phyloP scores from a whole-genome alignment of 208 protist genomes.

The Trypanosomatidae sp. region DNA sequence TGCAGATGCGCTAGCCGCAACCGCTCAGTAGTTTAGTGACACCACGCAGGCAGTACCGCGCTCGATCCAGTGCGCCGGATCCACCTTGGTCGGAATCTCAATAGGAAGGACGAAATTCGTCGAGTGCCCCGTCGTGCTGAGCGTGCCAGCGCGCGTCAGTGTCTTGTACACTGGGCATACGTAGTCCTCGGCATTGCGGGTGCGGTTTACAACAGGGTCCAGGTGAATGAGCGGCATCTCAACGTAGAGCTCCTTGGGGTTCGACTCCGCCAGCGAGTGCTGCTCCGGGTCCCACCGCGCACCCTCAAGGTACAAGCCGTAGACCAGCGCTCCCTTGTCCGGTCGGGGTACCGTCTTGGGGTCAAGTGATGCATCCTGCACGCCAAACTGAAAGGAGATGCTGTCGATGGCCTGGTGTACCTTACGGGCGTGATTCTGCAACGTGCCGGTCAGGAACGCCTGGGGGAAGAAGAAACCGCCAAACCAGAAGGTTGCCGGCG shows the following conservation, averaged over 20 bases:
- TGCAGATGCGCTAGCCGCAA: conserved; percentile 6
- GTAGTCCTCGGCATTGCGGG: conserved; percentile 72
- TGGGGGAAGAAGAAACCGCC: conserved; percentile 98
- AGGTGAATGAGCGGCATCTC: conserved; percentile 94
- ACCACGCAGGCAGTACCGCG: conserved; percentile 91
- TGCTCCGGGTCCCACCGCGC: conserved; percentile 92
- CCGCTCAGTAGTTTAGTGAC: conserved; percentile 76
- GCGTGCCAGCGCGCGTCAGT: conserved; percentile 91
- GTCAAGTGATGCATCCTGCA: conserved; percentile 32
- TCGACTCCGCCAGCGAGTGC: conserved; percentile 89
- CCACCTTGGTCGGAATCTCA: conserved; percentile 89
- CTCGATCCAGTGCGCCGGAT: conserved; percentile 95
- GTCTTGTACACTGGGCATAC: conserved; percentile 98
- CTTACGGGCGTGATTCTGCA: conserved; percentile 97
- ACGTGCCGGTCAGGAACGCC: conserved; percentile 95
- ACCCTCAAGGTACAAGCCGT: conserved; percentile 97
- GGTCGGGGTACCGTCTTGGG: conserved; percentile 27
- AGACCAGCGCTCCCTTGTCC: conserved; percentile 83
- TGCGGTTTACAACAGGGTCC: conserved; percentile 73
- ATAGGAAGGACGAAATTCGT: conserved; percentile 98
- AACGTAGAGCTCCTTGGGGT: conserved; percentile 95
- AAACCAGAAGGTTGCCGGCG: conserved; percentile 94
- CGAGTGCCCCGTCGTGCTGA: conserved; percentile 98
- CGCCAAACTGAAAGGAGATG: conserved; percentile 93
- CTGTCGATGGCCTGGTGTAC: conserved; percentile 95